A percentile compares a stretch with the other conserved stretches of the same genome.
Conservation (phyloP, 2,329 filamentous ascomycete genomes). For the Colletotrichum scovillei region DNA sequence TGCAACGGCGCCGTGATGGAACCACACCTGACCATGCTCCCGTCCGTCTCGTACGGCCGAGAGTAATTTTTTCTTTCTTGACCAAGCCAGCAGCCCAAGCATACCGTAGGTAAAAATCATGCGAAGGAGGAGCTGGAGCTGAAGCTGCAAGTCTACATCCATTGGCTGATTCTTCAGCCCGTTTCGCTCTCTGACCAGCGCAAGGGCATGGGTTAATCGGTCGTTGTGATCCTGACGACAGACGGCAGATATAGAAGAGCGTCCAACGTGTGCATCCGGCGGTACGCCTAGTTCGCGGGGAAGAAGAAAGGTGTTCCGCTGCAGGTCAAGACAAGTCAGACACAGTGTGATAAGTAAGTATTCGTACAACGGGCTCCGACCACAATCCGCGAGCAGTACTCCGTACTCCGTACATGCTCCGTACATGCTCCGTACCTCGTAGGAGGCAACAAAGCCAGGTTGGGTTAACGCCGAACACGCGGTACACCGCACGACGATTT, state of each 20-base stretch:
- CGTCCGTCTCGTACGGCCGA: neutral
- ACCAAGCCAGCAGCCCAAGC: neutral
- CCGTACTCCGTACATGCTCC: neutral
- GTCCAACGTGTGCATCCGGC: neutral
- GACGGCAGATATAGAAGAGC: neutral
- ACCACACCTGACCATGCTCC: neutral
- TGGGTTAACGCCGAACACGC: neutral
- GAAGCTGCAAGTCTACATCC: neutral
- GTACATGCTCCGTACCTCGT: too few species aligned
- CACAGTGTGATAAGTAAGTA: neutral
- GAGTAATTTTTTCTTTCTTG: neutral
- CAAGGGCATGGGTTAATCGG: neutral
- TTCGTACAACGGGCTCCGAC: neutral
- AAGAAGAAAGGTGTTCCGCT: constrained; percentile 12
- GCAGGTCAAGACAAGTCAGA: neutral
- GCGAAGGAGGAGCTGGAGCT: neutral
- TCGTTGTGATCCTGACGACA: neutral
- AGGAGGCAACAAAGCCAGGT: neutral
- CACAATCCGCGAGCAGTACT: neutral
- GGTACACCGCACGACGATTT: neutral
- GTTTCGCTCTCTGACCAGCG: neutral
- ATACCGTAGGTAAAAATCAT: neutral
- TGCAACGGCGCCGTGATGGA: neutral
- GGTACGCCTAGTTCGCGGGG: constrained; percentile 7
- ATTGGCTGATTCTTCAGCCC: neutral